A percentile compares a stretch with the other conserved stretches of the same genome.
Evolutionary conservation across 495 filamentous ascomycete genomes (phyloP).

Genomic region (Aspergillus coremiiformis): DNA sequence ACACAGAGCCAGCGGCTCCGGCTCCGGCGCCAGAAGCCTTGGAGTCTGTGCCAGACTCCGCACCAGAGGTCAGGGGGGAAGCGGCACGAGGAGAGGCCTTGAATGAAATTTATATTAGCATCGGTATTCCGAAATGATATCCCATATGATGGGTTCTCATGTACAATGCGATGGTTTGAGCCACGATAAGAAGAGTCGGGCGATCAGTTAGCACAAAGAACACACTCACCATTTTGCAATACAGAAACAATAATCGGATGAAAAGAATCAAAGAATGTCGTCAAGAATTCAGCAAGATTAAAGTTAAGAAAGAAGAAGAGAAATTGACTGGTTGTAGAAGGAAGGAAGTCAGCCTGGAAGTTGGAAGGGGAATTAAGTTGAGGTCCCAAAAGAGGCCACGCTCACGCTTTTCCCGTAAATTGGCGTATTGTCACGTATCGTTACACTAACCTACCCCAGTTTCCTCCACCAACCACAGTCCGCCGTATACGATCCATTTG

Average conservation of each 20-base stretch:
- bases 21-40: conserved; percentile 66
- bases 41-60: conserved; percentile 43
- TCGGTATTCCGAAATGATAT: not conserved
- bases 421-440: conserved; percentile 19
- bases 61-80: conserved; percentile 43
- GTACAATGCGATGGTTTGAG: not conserved
- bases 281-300: conserved; percentile 5
- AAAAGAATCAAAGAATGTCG: conserved; percentile 7
- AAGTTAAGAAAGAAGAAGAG: not conserved
- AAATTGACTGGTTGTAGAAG: conserved; percentile 7
- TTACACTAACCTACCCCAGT: conserved; percentile 7
- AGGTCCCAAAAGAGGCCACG: conserved; percentile 39
- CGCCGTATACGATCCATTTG: not conserved
- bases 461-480: conserved; percentile 1
- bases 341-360: conserved; percentile 8
- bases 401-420: conserved; percentile 30
- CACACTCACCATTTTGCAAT: conserved; percentile 37
- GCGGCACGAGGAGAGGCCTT: conserved; percentile 43
- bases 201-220: conserved; percentile 5
- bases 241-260: conserved; percentile 12
- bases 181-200: not conserved
- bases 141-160: not conserved
- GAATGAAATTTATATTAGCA: not conserved
- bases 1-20: conserved; percentile 53
- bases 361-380: conserved; percentile 11